Percentiles rank a stretch among this genome's conserved stretches.
phyloP scores from a whole-genome alignment of 108 stramenopile species.

The Pseudonitzschia pungens region DNA sequence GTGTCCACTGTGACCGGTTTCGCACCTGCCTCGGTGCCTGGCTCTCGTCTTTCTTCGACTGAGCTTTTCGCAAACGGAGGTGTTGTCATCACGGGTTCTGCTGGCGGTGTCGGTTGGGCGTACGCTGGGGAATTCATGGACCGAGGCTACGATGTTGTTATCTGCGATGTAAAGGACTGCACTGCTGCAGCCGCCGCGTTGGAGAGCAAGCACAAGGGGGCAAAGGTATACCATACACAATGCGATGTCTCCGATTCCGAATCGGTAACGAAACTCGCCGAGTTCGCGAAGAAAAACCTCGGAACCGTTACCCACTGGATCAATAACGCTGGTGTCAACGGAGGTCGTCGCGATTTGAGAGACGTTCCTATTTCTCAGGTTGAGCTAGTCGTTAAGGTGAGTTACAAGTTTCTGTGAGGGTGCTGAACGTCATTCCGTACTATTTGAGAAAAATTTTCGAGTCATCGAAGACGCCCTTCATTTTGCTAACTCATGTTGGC shows the following conservation, averaged over 20 bases:
- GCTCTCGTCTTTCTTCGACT: constrained; percentile 14
- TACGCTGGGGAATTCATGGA: constrained; percentile 93
- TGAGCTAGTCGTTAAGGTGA: constrained; percentile 77
- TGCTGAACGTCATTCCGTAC: no score
- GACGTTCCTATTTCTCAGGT: constrained; percentile 76
- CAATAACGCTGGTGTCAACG: constrained; percentile 92
- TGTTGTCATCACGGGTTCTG: constrained; percentile 81
- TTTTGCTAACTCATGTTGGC: no score
- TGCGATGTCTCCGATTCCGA: constrained; percentile 81
- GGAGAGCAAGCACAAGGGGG: constrained; percentile 60
- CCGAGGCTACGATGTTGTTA: constrained; percentile 85
- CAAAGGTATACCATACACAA: constrained; percentile 73
- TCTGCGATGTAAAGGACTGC: constrained; percentile 87
- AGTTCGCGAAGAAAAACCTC: constrained; percentile 77
- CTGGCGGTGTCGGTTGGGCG: constrained; percentile 89
- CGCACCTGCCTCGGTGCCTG: constrained; percentile 10
- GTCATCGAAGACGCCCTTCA: background rate
- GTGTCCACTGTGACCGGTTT: constrained; percentile 16
- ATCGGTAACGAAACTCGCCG: constrained; percentile 62
- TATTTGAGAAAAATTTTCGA: no score
- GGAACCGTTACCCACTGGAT: constrained; percentile 90
- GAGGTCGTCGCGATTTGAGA: constrained; percentile 77
- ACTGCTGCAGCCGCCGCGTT: constrained; percentile 70
- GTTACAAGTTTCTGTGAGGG: background rate
- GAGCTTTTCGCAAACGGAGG: constrained; percentile 45